Evolutionary conservation across 2,329 filamentous ascomycete genomes (phyloP), one percentile per base, ranked within the genome.

Genomic region (Beauveria pseudobassiana): DNA sequence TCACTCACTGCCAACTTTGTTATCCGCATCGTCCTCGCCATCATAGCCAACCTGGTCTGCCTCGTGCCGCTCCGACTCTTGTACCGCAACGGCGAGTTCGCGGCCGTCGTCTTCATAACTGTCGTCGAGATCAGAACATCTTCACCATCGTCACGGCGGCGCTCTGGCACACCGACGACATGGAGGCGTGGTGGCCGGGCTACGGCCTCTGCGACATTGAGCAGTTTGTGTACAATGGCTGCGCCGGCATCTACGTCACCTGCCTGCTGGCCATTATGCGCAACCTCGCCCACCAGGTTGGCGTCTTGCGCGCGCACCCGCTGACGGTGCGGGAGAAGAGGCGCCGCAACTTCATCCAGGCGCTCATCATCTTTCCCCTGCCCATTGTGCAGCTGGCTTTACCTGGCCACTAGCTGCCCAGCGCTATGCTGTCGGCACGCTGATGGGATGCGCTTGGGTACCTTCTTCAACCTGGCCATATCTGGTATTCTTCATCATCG

Each of bases 231-330:
- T 75, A 81, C 64, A 82, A 82, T 63, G 72, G 78, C 66, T 62
- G 50, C 61, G 75, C 80, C 46, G 77, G 77, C 1, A 67, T 80
- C 48, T 85, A 78, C 68, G 75, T 75, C 46, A 78, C 79, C n/a
- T 78, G 78, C 42, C 73, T 84, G 50, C 78, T 84, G 56, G 79
- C 80, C 68, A 79, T 84, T 62, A 81, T 85, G 76, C 77, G 78
- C 16, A 79, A 82, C 50, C 75, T 86, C 10, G 76, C 82, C 16
- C 69, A 74, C 43, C 81, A 82, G 66, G 76, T 86, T 59, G 76
- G 75, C 38, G 68, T 81, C 28, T 65, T 76, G 57, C 73, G 79
- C 2, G 77, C 75, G 26, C 72, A 73, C 54, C 72, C 73, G 5
- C 70, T 79, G 6, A 76, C 74, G 1, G 64, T 69, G 20, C 65